A percentile compares a stretch with the other conserved stretches of the same genome.
phyloP scores from a whole-genome alignment of 192 early-diverging fungal genomes.

The Phlyctochytrium arcticum region DNA sequence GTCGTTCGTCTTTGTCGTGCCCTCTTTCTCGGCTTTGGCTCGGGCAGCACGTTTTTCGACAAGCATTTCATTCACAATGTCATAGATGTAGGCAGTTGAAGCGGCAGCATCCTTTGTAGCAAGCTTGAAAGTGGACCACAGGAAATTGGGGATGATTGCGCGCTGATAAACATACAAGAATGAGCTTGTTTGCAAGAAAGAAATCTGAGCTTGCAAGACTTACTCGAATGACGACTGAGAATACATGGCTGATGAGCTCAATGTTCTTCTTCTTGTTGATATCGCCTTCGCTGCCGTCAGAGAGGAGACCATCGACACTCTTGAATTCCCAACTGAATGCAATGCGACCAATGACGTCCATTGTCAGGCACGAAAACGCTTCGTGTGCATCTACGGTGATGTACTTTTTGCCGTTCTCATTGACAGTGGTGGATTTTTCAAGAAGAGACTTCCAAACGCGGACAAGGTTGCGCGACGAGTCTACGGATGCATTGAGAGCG shows the following conservation, averaged over 20 bases:
- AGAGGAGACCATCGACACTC: too few species aligned
- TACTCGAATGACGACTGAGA: too few species aligned
- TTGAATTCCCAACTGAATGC: constrained; percentile 28
- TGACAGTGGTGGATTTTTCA: background rate
- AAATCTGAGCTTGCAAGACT: too few species aligned
- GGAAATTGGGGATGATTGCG: background rate
- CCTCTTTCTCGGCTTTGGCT: background rate
- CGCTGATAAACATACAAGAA: too few species aligned
- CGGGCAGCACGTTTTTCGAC: background rate
- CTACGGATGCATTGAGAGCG: constrained; percentile 3
- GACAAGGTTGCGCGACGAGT: background rate
- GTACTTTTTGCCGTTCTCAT: background rate
- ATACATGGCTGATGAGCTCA: too few species aligned
- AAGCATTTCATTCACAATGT: background rate
- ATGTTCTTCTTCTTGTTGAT: too few species aligned
- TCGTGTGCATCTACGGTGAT: constrained; percentile 19
- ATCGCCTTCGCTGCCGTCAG: too few species aligned
- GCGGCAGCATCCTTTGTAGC: background rate
- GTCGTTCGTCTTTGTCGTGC: background rate
- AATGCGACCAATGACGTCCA: constrained; percentile 28
- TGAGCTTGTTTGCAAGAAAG: too few species aligned
- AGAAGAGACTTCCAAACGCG: background rate
- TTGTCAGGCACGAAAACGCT: constrained; percentile 14
- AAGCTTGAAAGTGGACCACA: constrained; percentile 7
- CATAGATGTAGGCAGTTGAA: background rate